Evolutionary conservation across 805 yeast species (phyloP).

Genomic region (Starmerella powellii): DNA sequence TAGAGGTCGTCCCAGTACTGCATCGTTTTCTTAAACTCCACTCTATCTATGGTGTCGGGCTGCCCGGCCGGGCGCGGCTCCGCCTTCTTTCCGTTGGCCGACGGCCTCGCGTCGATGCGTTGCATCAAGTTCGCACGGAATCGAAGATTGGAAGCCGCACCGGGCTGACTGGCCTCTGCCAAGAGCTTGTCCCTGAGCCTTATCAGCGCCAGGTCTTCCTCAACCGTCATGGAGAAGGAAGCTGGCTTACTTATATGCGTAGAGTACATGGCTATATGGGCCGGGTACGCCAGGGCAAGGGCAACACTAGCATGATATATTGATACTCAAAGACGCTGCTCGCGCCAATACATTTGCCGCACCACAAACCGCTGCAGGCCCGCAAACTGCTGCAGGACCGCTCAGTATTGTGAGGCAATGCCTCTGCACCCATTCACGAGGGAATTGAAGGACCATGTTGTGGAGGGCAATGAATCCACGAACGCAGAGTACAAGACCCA

Average conservation of each 20-base stretch:
- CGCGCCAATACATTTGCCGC: too few relatives aligned
- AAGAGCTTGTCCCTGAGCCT: slow-evolving; percentile 10
- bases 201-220: slow-evolving; percentile 16
- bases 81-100: slow-evolving; percentile 4
- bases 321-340: too few relatives aligned
- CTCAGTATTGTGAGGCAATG: neutral
- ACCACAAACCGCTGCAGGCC: too few relatives aligned
- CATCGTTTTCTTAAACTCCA: slow-evolving; percentile 1
- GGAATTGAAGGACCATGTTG: slow-evolving; percentile 13
- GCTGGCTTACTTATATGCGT: neutral
- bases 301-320: neutral
- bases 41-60: slow-evolving; percentile 7
- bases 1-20: slow-evolving; percentile 12
- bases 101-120: slow-evolving; percentile 4
- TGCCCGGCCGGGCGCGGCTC: slow-evolving; percentile 7
- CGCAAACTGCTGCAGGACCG: too few relatives aligned
- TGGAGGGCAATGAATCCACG: slow-evolving; percentile 11
- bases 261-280: neutral
- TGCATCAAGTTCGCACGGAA: slow-evolving; percentile 9
- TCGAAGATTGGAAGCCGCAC: slow-evolving; percentile 3
- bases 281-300: neutral
- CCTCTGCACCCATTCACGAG: slow-evolving; percentile 17
- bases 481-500: slow-evolving; percentile 14
- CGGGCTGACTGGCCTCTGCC: slow-evolving; percentile 7
- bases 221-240: slow-evolving; percentile 10